Conservation (phyloP, 2,329 filamentous ascomycete species). For the Trichoderma pleuroti region DNA sequence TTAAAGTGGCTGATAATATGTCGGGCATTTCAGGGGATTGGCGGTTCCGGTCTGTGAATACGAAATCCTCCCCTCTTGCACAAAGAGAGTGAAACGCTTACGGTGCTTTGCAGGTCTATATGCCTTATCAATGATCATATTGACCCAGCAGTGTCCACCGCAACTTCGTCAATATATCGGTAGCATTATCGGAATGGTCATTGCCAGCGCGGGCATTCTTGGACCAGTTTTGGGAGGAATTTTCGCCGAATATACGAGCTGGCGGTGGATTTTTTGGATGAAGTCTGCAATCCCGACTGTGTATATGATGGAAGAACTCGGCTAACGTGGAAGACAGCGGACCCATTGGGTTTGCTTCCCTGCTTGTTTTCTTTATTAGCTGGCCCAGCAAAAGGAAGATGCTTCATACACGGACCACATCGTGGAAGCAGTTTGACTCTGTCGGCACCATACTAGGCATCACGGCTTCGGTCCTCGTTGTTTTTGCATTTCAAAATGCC, state of each 20-base stretch:
- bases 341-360: slow-evolving; percentile 46
- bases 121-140: slow-evolving; percentile 53
- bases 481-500: slow-evolving; percentile 56
- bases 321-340: slow-evolving; percentile 36
- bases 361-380: slow-evolving; percentile 44
- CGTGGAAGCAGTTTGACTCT: slow-evolving; percentile 52
- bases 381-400: slow-evolving; percentile 49
- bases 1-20: slow-evolving; percentile 46
- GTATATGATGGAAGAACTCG: not conserved
- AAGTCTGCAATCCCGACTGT: slow-evolving; percentile 40
- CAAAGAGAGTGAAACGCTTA: not conserved
- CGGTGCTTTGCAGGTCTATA: slow-evolving; percentile 41
- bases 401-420: slow-evolving; percentile 35
- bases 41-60: slow-evolving; percentile 43
- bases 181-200: slow-evolving; percentile 46
- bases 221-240: slow-evolving; percentile 52
- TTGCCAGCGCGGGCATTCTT: slow-evolving; percentile 47
- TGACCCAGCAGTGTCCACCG: slow-evolving; percentile 47
- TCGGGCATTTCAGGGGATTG: slow-evolving; percentile 49
- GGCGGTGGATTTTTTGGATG: slow-evolving; percentile 59
- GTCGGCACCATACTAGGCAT: slow-evolving; percentile 53
- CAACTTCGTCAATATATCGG: slow-evolving; percentile 42
- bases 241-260: slow-evolving; percentile 46
- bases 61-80: not conserved
- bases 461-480: slow-evolving; percentile 50